phyloP scores from a whole-genome alignment of 2,329 filamentous ascomycete genomes.

The Trichophyton schoenleinii region DNA sequence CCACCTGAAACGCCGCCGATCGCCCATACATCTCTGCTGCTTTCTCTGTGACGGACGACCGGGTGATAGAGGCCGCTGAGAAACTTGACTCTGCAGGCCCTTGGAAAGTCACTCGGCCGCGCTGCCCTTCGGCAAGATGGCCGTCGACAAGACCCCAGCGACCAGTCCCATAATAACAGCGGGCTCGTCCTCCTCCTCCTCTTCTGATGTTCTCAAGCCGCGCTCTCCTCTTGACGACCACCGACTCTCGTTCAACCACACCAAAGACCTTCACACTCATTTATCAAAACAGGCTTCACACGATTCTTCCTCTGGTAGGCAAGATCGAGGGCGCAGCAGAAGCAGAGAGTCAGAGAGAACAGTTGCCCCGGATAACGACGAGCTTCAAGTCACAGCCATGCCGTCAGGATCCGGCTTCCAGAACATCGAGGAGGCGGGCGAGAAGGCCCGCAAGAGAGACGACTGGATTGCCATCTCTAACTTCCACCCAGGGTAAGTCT shows the following conservation, averaged over 20 bases:
- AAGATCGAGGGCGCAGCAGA: conserved; percentile 1
- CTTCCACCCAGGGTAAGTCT: conserved; percentile 13
- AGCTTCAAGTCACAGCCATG: neutral
- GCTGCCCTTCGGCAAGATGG: neutral
- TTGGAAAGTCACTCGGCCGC: neutral
- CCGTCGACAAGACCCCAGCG: neutral
- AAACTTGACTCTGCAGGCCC: neutral
- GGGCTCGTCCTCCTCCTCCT: neutral
- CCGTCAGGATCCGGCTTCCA: conserved; percentile 1
- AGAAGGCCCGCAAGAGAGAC: conserved; percentile 8
- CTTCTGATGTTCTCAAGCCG: neutral
- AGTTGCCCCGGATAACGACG: neutral
- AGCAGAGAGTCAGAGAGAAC: conserved; percentile 1
- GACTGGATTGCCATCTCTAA: conserved; percentile 14
- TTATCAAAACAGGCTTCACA: neutral
- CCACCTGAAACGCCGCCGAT: conserved; percentile 1
- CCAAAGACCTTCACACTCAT: neutral
- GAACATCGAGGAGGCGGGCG: neutral
- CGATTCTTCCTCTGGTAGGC: neutral
- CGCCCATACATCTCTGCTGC: neutral
- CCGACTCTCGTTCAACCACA: neutral
- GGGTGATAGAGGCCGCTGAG: neutral
- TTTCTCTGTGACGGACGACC: neutral
- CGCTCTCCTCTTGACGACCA: conserved; percentile 2
- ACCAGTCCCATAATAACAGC: conserved; percentile 2